Evolutionary conservation across 192 early-diverging fungal genomes (phyloP), one percentile per base, ranked within the genome.

Genomic region (Diversispora eburnea): DNA sequence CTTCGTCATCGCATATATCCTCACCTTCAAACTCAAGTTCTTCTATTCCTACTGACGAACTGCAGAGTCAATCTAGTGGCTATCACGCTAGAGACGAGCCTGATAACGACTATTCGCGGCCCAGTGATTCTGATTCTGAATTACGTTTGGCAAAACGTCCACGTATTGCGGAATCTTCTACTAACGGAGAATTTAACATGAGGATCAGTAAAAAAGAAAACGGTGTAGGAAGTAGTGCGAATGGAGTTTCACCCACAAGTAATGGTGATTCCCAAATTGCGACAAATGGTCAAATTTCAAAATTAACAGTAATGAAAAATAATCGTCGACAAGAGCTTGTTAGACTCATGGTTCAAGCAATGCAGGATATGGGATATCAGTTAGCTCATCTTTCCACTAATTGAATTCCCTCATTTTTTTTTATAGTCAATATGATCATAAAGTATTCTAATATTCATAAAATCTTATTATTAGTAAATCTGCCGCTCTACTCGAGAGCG

Each of bases 271-370:
- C 43, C 13, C 42, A 75, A 19, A 39, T 49, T 58, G 6, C 42
- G 25, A 48, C 65, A 17, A 67, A 67, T 60, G 74, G 66, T 47
- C 74, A 68, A 54, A n/a, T 58, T 39, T 13, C 51, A 42, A 43
- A 41, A 68, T 46, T 45, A 41, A 65, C 4, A 51, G 20, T 25
- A n/a, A 19, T 41, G 9, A 52, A 75, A 60, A 60, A 43, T 47
- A n/a, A 42, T 19, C 19, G 74, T 25, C 20, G 46, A 49, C 42
- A 68, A 47, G 95, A 99, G 76, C 83, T 96, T 5, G 91, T 96
- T 42, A 88, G 95, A 41, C 80, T 99, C 12, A 90, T 99, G 75
- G 77, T 95, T 20, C 97, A 99, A 80, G 88, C 92, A 67, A 81
- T 97, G 51, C 82, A 85, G 46, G 91, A 93, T 70, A 80, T 96